Conservation (phyloP, 768 basidiomycete species). For the Butyriboletus loyo region DNA sequence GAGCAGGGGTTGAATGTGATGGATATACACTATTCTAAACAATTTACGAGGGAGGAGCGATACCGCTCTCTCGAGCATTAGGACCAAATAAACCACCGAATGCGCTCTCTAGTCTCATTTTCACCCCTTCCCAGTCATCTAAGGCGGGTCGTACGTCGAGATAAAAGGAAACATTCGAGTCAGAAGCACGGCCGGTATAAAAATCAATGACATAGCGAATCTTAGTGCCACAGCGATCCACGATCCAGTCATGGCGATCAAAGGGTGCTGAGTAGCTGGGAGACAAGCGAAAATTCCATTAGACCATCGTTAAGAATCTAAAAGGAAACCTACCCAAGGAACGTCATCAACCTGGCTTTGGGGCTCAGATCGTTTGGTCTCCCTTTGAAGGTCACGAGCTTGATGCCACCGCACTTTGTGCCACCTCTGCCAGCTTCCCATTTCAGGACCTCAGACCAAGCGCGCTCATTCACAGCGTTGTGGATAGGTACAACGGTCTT, state of each 20-base stretch:
- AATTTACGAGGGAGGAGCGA: slow-evolving; percentile 15
- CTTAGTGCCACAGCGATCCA: slow-evolving; percentile 87
- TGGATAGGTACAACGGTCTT: slow-evolving; percentile 95
- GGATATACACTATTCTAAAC: slow-evolving; percentile 10
- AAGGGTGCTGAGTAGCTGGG: slow-evolving; percentile 89
- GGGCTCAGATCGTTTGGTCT: slow-evolving; percentile 76
- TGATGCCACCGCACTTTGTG: slow-evolving; percentile 75
- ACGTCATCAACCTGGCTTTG: slow-evolving; percentile 75
- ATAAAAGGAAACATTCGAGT: slow-evolving; percentile 74
- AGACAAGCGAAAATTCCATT: neutral
- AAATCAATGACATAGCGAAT: slow-evolving; percentile 98
- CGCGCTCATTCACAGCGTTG: slow-evolving; percentile 96
- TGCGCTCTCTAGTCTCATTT: slow-evolving; percentile 68
- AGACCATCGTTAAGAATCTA: neutral
- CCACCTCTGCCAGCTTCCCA: slow-evolving; percentile 85
- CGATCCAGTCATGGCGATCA: slow-evolving; percentile 95
- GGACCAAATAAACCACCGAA: slow-evolving; percentile 40
- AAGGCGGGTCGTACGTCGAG: slow-evolving; percentile 93
- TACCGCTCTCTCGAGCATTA: slow-evolving; percentile 16
- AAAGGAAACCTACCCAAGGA: slow-evolving; percentile 70
- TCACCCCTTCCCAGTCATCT: slow-evolving; percentile 91
- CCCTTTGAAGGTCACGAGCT: slow-evolving; percentile 89
- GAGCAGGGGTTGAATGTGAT: neutral
- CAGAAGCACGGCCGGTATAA: slow-evolving; percentile 73
- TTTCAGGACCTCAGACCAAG: slow-evolving; percentile 77